Evolutionary conservation across 306 rosid species (phyloP), one percentile per base, ranked within the genome.

Genomic region (Delonix regia): DNA sequence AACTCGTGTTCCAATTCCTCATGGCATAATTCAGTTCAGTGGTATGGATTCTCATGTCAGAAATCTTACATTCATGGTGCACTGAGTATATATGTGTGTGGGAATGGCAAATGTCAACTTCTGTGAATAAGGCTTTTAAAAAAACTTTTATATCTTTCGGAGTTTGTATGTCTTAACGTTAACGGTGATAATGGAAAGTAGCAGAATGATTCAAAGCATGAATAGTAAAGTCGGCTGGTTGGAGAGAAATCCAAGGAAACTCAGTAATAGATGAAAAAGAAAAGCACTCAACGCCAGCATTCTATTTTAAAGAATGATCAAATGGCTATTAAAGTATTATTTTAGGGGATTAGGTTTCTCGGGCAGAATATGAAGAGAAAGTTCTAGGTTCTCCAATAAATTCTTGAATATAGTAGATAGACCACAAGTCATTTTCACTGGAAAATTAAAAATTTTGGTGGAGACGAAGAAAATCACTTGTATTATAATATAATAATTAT

Each of bases 311-410:
- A 24, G 64, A 78, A 60, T 77, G 25, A 13, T 68, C 73, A 75
- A 85, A 33, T 57, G 53, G 71, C 77, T 34, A 1, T n/a, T n/a
- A n/a, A n/a, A n/a, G 3, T 27, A 57, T 71, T 51, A 51, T 18
- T 30, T 10, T 75, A 64, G 77, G 66, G 82, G 86, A 71, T 75
- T 64, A 75, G 84, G 84, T 82, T 57, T 78, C 73, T 6, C 16
- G 69, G 42, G 67, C 59, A 51, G 11, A 49, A 25, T 44, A 69
- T 14, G 52, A 22, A 14, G 25, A 12, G 30, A 71, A 71, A 55
- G 48, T 71, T 71, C 30, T 52, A 34, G 64, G 64, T 52, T 30
- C 22, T 14, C 7, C 13, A 5, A 71, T 41, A 52, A 34, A 71
- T 71, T 33, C 15, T 33, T 34, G 16, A 71, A 21, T 71, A 51